Evolutionary conservation across 768 basidiomycete genomes (phyloP), one percentile per base, ranked within the genome.

Genomic region (Termitomyces sp.): DNA sequence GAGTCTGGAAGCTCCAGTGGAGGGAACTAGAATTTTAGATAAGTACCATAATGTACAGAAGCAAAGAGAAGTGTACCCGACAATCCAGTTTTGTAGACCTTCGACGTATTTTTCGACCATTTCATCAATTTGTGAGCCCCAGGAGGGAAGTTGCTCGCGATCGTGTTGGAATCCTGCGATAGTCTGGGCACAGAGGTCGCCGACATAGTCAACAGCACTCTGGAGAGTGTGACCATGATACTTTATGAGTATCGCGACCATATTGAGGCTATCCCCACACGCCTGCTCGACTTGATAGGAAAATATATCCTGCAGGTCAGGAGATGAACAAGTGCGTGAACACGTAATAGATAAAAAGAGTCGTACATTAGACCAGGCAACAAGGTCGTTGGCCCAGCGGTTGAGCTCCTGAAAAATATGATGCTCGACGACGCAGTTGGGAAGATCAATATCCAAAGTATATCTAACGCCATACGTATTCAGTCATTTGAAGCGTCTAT

Each of bases 241-340:
- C 49, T 78, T 74, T 86, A 87, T 89, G 63, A 89, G 78, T 56
- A 89, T 84, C 17, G 79, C 75, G 57, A 91, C 80, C 81, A 90
- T 86, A 70, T 91, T 90, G 71, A 88, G 86, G n/a, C 83, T 85
- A 61, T 88, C 85, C 10, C 81, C 82, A 14, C 84, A 81, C 2
- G 87, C 82, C 70, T 90, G 89, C 67, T 91, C 89, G 49, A 84
- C 82, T 62, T 90, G 88, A 72, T 87, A 91, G 0, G 88, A 91
- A 69, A 87, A 86, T 45, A 89, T 85, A 64, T 89, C 88, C 88
- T 89, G 58, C 1, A 49, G 3, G 15, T 48, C 11, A 50, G 29
- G 11, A 64, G 36, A 53, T 56, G 29, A 17, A 29, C 38, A 42
- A 49, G 51, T 50, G 38, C 38, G 51, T 60, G 40, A 25, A 40